phyloP scores from a whole-genome alignment of 345 rosid genomes.

The Corymbia maculata region DNA sequence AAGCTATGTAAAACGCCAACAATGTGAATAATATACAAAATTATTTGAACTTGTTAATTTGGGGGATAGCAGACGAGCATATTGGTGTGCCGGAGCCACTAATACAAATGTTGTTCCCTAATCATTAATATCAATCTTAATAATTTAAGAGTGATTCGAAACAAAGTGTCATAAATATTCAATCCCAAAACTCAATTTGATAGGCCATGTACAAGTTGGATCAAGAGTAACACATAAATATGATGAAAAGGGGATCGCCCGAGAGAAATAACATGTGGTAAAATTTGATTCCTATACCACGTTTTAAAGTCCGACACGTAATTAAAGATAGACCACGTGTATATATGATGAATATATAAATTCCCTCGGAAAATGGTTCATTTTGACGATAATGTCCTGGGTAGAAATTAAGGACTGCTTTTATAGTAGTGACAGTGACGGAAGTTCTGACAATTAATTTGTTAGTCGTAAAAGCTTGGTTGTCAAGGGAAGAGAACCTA shows the following conservation, averaged over 20 bases:
- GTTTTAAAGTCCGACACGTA: not conserved
- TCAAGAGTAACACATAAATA: not conserved
- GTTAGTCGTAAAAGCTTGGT: not conserved
- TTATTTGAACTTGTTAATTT: not conserved
- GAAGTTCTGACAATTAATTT: not conserved
- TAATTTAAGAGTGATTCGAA: not conserved
- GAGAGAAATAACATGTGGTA: not conserved
- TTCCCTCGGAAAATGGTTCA: not conserved
- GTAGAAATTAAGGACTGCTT: not conserved
- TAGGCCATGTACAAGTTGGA: not conserved
- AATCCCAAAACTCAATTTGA: not conserved
- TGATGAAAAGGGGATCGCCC: not conserved
- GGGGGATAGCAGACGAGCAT: not conserved
- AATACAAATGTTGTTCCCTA: not conserved
- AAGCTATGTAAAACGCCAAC: not conserved
- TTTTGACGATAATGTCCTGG: not conserved
- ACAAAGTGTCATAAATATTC: not conserved
- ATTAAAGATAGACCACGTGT: accelerated
- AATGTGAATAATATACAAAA: not conserved
- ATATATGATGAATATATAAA: not conserved
- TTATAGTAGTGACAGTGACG: not conserved
- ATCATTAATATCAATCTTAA: not conserved
- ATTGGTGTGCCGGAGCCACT: not conserved
- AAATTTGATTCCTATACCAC: accelerated
- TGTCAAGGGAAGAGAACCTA: not conserved